Evolutionary conservation across 345 rosid genomes (phyloP), one percentile per base, ranked within the genome.

Genomic region (Turritis glabra): DNA sequence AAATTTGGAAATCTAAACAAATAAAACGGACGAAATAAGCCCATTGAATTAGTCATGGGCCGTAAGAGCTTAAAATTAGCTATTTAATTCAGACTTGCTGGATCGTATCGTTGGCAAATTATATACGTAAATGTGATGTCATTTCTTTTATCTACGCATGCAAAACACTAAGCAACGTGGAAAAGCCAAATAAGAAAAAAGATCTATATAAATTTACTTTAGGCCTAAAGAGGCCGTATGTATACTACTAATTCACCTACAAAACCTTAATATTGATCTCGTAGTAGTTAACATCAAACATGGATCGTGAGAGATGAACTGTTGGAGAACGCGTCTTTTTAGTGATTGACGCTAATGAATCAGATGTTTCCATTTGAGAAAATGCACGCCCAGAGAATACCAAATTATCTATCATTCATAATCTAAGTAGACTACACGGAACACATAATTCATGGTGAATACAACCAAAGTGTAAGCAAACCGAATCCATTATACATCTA

Each of bases 381-480:
- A 90, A 72, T 44, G 89, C 81, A 76, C 85, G 84, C 48, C 88
- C 97, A 40, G 90, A 86, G 67, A 91, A 91, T 72, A 91, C 85
- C 83, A 92, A 82, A 77, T n/a, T n/a, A n/a, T 88, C 85, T 80
- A 88, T 51, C 78, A 60, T 58, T 77, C 76, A 73, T 53, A 65
- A 53, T 63, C 72, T 47, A 71, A 81, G 71, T 77, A 77, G 77
- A 80, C 50, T 63, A 73, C 29, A 80, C 60, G 61, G 67, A 19
- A 29, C 18, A 52, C 53, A 73, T 51, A 72, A 52, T 68, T 23
- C 51, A 67, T 50, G 64, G 75, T 72, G 61, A 57, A 69, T 27
- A 23, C 8, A 59, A 74, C 56, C 15, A 26, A 26, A 66, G 2
- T 35, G 26, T 25, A 57, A 66, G 25, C 30, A 26, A 47, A 33